These are phyloP conservation scores for Dendrobium catenatum DNA, from an alignment of 106 monocot genomes.

Conservation along the genomic window DNA sequence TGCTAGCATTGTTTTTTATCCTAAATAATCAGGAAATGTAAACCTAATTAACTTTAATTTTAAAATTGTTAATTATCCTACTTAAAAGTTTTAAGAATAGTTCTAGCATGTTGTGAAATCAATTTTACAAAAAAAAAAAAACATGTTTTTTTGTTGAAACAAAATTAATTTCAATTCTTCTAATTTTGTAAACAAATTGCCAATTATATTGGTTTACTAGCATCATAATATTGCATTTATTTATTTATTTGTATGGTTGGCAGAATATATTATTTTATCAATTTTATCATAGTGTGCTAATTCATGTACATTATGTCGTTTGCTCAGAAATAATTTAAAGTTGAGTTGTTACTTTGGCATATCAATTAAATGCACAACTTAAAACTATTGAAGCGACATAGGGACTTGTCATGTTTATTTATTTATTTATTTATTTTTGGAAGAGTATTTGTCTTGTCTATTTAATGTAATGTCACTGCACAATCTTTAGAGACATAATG, in stretches of 20 bases:
- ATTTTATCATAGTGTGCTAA: neutral
- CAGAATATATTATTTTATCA: neutral
- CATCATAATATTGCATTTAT: neutral
- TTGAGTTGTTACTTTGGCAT: neutral
- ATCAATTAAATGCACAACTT: neutral
- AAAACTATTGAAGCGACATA: neutral
- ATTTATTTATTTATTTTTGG: too few relatives aligned
- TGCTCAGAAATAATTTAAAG: neutral
- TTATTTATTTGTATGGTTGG: neutral
- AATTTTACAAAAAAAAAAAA: neutral
- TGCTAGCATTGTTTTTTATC: neutral
- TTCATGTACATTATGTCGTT: neutral
- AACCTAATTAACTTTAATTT: neutral
- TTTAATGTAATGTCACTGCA: neutral
- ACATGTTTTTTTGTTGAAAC: neutral
- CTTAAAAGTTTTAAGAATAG: neutral
- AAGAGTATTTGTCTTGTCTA: neutral
- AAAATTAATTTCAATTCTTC: neutral
- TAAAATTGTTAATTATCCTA: neutral
- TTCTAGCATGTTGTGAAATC: neutral
- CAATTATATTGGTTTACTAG: neutral
- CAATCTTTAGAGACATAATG: neutral
- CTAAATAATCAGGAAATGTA: neutral
- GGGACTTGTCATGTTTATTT: too few relatives aligned
- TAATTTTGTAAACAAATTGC: neutral